A percentile compares a stretch with the other conserved stretches of the same genome.
phyloP scores from a whole-genome alignment of 2,329 filamentous ascomycete genomes.

The Pestalotiopsis sp. region DNA sequence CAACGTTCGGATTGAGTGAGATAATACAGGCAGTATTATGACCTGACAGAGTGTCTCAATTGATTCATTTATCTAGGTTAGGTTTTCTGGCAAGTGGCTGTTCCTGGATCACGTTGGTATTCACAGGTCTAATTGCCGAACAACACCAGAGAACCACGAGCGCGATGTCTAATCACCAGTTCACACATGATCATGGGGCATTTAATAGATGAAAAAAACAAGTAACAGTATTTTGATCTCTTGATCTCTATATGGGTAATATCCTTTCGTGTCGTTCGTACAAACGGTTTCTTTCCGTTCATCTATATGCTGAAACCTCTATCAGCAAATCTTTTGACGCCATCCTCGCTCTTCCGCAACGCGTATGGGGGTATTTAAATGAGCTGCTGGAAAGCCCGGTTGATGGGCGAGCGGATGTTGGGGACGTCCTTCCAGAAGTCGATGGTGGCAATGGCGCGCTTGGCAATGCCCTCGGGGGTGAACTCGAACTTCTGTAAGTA shows the following conservation, averaged over 20 bases:
- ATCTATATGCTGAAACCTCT: slow-evolving; percentile 9
- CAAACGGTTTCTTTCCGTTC: background rate
- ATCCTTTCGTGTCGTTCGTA: slow-evolving; percentile 10
- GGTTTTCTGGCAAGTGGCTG: background rate
- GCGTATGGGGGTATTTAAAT: slow-evolving; percentile 60
- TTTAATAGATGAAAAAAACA: background rate
- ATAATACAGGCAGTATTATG: background rate
- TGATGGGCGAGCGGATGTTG: slow-evolving; percentile 91
- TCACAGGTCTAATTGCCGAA: no score
- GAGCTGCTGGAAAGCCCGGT: slow-evolving; percentile 97
- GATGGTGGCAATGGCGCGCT: slow-evolving; percentile 89
- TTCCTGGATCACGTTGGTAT: no score
- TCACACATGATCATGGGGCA: background rate
- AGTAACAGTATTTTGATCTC: background rate
- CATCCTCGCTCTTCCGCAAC: background rate
- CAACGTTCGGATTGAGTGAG: background rate
- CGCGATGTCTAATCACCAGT: no score
- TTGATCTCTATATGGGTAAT: slow-evolving; percentile 10
- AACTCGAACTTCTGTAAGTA: slow-evolving; percentile 91
- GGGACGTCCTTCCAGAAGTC: slow-evolving; percentile 96
- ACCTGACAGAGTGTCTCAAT: no score
- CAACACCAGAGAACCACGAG: no score
- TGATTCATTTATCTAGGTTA: background rate
- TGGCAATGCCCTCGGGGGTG: slow-evolving; percentile 93
- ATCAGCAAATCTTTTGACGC: slow-evolving; percentile 2